Percentiles rank a stretch among this genome's conserved stretches.
Conservation (phyloP, 805 yeast genomes). For the Saccharomycopsis sp. region DNA sequence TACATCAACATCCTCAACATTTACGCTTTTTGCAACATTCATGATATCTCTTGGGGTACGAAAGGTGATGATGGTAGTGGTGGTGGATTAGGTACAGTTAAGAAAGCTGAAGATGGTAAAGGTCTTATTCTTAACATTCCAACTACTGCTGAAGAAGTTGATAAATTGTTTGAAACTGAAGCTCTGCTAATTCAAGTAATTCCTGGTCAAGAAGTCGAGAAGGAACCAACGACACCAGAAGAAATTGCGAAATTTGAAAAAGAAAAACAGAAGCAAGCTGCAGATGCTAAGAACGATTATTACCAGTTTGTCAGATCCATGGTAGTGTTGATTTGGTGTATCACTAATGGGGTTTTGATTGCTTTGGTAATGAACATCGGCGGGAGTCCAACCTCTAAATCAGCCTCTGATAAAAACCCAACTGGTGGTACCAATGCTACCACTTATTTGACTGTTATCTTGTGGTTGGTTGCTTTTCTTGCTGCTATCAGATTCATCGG, state of each 20-base stretch:
- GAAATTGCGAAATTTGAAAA: conserved; percentile 16
- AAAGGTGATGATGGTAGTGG: conserved; percentile 50
- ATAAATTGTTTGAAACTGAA: conserved; percentile 39
- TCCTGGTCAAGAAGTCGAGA: conserved; percentile 44
- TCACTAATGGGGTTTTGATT: conserved; percentile 74
- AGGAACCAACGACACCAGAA: conserved; percentile 34
- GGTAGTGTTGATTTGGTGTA: conserved; percentile 85
- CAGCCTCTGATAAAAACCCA: conserved; percentile 23
- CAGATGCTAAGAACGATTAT: conserved; percentile 36
- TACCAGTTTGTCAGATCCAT: conserved; percentile 86
- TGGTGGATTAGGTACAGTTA: conserved; percentile 42
- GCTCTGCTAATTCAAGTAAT: conserved; percentile 24
- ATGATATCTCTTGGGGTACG: conserved; percentile 72
- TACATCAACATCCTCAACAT: conserved; percentile 52
- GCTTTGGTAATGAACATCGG: conserved; percentile 83
- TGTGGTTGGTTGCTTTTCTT: conserved; percentile 58
- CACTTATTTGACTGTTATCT: conserved; percentile 43
- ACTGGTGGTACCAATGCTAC: conserved; percentile 32
- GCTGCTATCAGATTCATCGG: conserved; percentile 53
- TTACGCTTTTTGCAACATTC: conserved; percentile 65
- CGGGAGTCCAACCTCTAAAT: conserved; percentile 39
- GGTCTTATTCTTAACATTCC: conserved; percentile 46
- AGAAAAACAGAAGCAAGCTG: conserved; percentile 27
- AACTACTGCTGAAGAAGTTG: conserved; percentile 43
- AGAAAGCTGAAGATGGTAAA: conserved; percentile 46